A percentile compares a stretch with the other conserved stretches of the same genome.
These are phyloP conservation scores for Gnomoniopsis sp. DNA, from an alignment of 2,329 filamentous ascomycete genomes.

Conservation along the genomic window DNA sequence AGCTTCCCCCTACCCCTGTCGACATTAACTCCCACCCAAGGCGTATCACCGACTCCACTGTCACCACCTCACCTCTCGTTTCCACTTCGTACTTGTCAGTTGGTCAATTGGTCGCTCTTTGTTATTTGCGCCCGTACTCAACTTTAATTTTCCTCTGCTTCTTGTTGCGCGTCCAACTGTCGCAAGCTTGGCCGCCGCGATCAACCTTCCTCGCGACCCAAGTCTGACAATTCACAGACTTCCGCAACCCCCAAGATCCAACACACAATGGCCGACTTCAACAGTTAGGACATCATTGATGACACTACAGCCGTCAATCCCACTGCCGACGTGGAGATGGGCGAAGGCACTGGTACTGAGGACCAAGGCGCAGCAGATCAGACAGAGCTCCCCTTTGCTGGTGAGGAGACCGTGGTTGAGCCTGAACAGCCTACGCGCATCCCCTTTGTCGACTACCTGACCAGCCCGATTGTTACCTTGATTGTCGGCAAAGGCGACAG, in stretches of 20 bases:
- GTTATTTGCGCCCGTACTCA: neutral
- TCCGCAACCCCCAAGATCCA: slow-evolving; percentile 12
- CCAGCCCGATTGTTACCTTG: slow-evolving; percentile 66
- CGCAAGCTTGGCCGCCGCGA: no score
- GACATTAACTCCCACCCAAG: no score
- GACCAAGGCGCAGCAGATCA: slow-evolving; percentile 14
- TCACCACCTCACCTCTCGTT: neutral
- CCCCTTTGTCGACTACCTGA: slow-evolving; percentile 58
- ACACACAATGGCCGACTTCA: slow-evolving; percentile 26
- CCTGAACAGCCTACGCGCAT: slow-evolving; percentile 30
- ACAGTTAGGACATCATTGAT: slow-evolving; percentile 33
- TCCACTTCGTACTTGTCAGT: neutral
- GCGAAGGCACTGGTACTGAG: slow-evolving; percentile 27
- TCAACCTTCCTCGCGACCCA: no score
- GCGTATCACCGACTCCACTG: neutral
- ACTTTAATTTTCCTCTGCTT: neutral
- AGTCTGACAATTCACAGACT: no score
- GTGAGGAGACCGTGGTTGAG: slow-evolving; percentile 31
- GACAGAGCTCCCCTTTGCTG: slow-evolving; percentile 36
- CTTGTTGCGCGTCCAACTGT: no score
- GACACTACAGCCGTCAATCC: slow-evolving; percentile 24
- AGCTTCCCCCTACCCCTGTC: no score
- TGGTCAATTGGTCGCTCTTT: neutral
- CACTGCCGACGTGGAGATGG: slow-evolving; percentile 32
- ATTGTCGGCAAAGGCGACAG: slow-evolving; percentile 59